These are phyloP conservation scores for Juglanconis juglandina DNA, from an alignment of 2,329 filamentous ascomycete species.

Conservation along the genomic window DNA sequence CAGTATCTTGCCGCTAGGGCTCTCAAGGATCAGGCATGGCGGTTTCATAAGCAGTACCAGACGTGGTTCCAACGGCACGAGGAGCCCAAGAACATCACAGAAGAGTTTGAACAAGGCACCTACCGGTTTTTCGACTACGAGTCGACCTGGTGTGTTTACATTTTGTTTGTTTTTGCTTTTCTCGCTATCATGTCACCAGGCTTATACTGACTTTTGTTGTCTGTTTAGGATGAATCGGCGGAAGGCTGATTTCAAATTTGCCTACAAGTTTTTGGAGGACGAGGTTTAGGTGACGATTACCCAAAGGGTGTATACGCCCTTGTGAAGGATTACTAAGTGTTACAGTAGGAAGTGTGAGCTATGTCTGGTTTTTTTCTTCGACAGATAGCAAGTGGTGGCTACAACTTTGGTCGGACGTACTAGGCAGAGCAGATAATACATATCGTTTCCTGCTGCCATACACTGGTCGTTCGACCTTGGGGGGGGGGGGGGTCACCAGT, in stretches of 20 bases:
- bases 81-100: slow-evolving; percentile 96
- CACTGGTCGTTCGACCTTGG: not conserved
- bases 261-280: slow-evolving; percentile 96
- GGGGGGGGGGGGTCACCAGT: not conserved
- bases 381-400: no score
- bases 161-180: slow-evolving; percentile 20
- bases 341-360: not conserved
- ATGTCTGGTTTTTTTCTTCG: no score
- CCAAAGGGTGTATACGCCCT: not conserved
- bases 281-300: slow-evolving; percentile 57
- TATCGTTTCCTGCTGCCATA: not conserved
- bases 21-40: slow-evolving; percentile 97
- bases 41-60: slow-evolving; percentile 99
- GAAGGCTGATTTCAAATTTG: slow-evolving; percentile 97
- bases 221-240: slow-evolving; percentile 87
- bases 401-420: no score
- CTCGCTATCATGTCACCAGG: not conserved
- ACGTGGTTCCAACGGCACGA: slow-evolving; percentile 99
- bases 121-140: slow-evolving; percentile 99
- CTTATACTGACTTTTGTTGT: not conserved
- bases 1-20: slow-evolving; percentile 94
- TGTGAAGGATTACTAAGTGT: not conserved
- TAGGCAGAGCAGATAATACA: not conserved
- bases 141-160: slow-evolving; percentile 78
- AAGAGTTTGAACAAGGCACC: slow-evolving; percentile 97